Evolutionary conservation across 345 rosid genomes (phyloP).

Genomic region (Syzygium aromaticum): DNA sequence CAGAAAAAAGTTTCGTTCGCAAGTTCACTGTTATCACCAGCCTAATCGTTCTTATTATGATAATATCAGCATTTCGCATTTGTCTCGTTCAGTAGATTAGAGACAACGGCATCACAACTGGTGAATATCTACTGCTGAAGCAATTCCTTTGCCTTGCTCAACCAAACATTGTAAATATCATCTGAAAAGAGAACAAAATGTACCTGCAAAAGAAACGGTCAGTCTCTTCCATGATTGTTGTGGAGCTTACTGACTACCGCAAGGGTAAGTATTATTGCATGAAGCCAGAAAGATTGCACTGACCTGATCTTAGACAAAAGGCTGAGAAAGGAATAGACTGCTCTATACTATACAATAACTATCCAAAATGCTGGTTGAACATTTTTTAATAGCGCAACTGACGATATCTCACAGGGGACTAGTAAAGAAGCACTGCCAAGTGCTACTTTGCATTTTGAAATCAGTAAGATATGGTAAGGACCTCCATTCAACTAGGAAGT

Average conservation of each 20-base stretch:
- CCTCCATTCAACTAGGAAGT: not conserved
- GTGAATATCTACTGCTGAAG: slow-evolving; percentile 12
- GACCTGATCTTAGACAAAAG: not conserved
- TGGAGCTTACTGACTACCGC: not conserved
- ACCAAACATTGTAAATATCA: slow-evolving; percentile 51
- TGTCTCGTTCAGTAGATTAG: not conserved
- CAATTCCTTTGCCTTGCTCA: slow-evolving; percentile 55
- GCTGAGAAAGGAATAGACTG: not conserved
- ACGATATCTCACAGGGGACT: not conserved
- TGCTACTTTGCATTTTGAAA: not conserved
- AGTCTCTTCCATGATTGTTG: not conserved
- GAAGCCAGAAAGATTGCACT: not conserved
- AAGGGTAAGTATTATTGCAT: not conserved
- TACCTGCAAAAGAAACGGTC: slow-evolving; percentile 33
- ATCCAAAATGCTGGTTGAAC: not conserved
- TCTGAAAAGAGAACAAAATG: slow-evolving; percentile 67
- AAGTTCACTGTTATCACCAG: not conserved
- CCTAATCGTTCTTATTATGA: not conserved
- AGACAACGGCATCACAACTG: not conserved
- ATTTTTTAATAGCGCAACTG: not conserved
- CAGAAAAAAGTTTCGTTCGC: not conserved
- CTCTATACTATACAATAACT: not conserved
- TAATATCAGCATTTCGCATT: not conserved
- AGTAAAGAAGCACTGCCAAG: not conserved
- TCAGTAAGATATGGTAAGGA: not conserved